phyloP scores from a whole-genome alignment of 345 rosid genomes.

The Viola odorata region DNA sequence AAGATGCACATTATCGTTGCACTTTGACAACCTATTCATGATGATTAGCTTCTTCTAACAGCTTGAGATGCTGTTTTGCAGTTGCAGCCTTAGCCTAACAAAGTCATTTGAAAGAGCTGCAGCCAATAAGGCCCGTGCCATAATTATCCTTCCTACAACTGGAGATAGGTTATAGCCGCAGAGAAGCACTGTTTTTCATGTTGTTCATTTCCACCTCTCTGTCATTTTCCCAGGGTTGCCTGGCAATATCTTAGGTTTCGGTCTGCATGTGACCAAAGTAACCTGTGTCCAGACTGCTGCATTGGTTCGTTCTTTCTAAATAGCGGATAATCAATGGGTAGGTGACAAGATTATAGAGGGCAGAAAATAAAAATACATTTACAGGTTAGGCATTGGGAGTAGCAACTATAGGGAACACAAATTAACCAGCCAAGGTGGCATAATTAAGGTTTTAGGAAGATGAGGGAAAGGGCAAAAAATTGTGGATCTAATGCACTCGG shows the following conservation, averaged over 20 bases:
- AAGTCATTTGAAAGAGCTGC: slow-evolving; percentile 92
- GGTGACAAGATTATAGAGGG: not conserved
- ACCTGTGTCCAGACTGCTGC: too few species aligned
- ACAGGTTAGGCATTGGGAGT: not conserved
- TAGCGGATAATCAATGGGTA: not conserved
- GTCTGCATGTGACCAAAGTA: too few species aligned
- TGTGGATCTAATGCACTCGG: too few species aligned
- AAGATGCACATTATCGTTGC: not conserved
- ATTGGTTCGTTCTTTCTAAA: too few species aligned
- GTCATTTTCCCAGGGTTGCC: not conserved
- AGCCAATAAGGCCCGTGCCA: slow-evolving; percentile 76
- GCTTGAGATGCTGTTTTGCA: slow-evolving; percentile 36
- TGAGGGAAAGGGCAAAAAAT: too few species aligned
- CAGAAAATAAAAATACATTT: not conserved
- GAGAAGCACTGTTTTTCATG: not conserved
- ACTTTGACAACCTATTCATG: slow-evolving; percentile 2
- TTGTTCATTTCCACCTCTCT: not conserved
- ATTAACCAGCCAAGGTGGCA: not conserved
- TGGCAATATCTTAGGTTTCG: too few species aligned
- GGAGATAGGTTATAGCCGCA: slow-evolving; percentile 63
- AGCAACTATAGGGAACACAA: not conserved
- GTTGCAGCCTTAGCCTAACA: slow-evolving; percentile 89
- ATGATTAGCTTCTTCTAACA: slow-evolving; percentile 12
- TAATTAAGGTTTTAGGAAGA: too few species aligned
- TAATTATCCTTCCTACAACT: slow-evolving; percentile 78